phyloP scores from a whole-genome alignment of 352 stramenopile species.

The Globisporangium middletonii region DNA sequence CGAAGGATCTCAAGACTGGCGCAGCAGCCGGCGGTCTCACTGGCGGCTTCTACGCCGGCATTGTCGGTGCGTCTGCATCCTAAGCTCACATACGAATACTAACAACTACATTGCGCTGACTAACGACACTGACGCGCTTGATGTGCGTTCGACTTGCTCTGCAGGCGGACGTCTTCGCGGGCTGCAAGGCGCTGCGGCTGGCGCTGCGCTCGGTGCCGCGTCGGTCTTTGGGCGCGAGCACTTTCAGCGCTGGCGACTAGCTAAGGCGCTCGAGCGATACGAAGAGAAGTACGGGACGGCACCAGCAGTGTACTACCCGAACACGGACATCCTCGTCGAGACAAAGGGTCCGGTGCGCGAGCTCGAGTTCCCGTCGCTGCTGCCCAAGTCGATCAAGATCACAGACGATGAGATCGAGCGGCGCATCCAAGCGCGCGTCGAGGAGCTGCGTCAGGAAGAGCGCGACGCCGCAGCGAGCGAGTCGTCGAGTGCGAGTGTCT shows the following conservation, averaged over 20 bases:
- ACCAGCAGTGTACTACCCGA: conserved; percentile 56
- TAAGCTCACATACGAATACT: not conserved
- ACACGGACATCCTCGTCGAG: conserved; percentile 53
- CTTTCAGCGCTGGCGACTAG: conserved; percentile 72
- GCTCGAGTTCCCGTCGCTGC: conserved; percentile 63
- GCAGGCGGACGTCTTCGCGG: conserved; percentile 59
- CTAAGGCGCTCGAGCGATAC: conserved; percentile 72
- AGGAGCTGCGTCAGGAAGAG: conserved; percentile 46
- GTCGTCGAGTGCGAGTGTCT: no score
- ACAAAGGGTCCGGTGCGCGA: conserved; percentile 46
- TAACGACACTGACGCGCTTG: no score
- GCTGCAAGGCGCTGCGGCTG: conserved; percentile 58
- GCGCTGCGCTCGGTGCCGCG: conserved; percentile 49
- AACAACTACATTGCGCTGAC: not conserved
- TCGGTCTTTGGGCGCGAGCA: conserved; percentile 60
- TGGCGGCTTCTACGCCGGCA: conserved; percentile 60
- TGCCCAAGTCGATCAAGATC: conserved; percentile 64
- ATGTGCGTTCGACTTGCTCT: not conserved
- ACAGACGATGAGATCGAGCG: conserved; percentile 74
- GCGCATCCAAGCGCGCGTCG: conserved; percentile 64
- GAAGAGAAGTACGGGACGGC: conserved; percentile 70
- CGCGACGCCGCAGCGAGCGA: not conserved
- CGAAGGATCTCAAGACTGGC: conserved; percentile 56
- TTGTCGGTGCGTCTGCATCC: conserved; percentile 40
- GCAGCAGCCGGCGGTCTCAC: conserved; percentile 52